Evolutionary conservation across 2,329 filamentous ascomycete species (phyloP), one percentile per base, ranked within the genome.

Genomic region (Aspergillus hiratsukae): DNA sequence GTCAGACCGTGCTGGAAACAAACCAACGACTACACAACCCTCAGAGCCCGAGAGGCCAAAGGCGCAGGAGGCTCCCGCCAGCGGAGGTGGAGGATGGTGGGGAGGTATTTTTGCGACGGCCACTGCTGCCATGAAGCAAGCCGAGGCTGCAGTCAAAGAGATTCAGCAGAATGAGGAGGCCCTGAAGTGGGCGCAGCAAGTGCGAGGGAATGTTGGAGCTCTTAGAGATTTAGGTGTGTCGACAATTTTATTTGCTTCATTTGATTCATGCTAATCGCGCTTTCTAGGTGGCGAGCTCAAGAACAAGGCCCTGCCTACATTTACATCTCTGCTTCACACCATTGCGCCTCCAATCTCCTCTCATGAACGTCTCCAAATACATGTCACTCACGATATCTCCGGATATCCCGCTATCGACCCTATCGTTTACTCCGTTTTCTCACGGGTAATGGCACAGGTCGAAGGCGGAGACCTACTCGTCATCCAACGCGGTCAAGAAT

Each of bases 361-460:
- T 8, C 94, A 99, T 76, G 94, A 99, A 77, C 90, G 93, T 51
- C 88, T 99, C 7, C 89, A 95, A 67, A 97, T 99, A 67, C 94
- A 99, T 78, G 95, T 94, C 61, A 96, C 93, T 8, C 94, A 99
- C 78, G 94, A 97, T 73, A 84, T 99, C 46, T 87, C 91, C 64
- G 91, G 91, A 64, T 99, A 99, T 72, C 94, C 94, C 2, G 93
- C 91, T 19, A 85, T 99, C 65, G 93, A 97, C 71, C 91, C 93
- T 19, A 83, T 97, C 54, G 90, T 97, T 66, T 91, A 97, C 76
- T 83, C 84, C 56, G 91, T 94, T 61, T 99, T 99, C 78, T 89
- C 89, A 54, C 87, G 91, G 53, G 92, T 99, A 68, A 99, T 99
- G 94, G 85, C 91, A n/a, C 94, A 99, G 77, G 94, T 99, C 48